These are phyloP conservation scores for Gloeostereum incarnatum DNA, from an alignment of 768 basidiomycete genomes.

Conservation along the genomic window DNA sequence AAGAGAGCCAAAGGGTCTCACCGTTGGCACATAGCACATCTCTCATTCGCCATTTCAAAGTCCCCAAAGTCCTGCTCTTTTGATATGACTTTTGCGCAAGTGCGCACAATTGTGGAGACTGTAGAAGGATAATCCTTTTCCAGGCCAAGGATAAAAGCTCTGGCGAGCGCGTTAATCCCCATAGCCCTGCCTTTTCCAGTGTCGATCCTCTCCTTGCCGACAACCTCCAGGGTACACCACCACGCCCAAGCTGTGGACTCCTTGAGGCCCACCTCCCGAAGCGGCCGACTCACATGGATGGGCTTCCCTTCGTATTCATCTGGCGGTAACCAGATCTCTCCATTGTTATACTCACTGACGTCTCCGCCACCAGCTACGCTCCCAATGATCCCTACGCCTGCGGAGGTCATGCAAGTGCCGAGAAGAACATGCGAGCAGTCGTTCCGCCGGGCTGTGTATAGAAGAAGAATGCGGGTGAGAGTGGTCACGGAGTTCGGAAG, in stretches of 20 bases:
- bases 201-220: slow-evolving; percentile 36
- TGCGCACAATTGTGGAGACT: slow-evolving; percentile 74
- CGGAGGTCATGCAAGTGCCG: slow-evolving; percentile 70
- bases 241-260: slow-evolving; percentile 73
- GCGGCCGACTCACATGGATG: slow-evolving; percentile 54
- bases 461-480: slow-evolving; percentile 57
- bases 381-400: slow-evolving; percentile 68
- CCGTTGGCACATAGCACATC: slow-evolving; percentile 63
- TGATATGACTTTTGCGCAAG: slow-evolving; percentile 69
- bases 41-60: slow-evolving; percentile 25
- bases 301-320: slow-evolving; percentile 8
- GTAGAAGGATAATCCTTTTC: slow-evolving; percentile 84
- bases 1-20: slow-evolving; percentile 15
- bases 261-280: slow-evolving; percentile 68
- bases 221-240: slow-evolving; percentile 52
- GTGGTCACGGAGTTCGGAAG: slow-evolving; percentile 46
- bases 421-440: slow-evolving; percentile 69
- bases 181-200: slow-evolving; percentile 52
- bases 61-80: slow-evolving; percentile 24
- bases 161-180: slow-evolving; percentile 48
- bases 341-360: slow-evolving; percentile 53
- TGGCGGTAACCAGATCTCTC: slow-evolving; percentile 57
- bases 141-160: slow-evolving; percentile 74
- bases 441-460: slow-evolving; percentile 51
- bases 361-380: slow-evolving; percentile 72